Percentiles rank a stretch among this genome's conserved stretches.
Evolutionary conservation across 2,329 filamentous ascomycete genomes (phyloP).

Genomic region (Venturia nashicola): DNA sequence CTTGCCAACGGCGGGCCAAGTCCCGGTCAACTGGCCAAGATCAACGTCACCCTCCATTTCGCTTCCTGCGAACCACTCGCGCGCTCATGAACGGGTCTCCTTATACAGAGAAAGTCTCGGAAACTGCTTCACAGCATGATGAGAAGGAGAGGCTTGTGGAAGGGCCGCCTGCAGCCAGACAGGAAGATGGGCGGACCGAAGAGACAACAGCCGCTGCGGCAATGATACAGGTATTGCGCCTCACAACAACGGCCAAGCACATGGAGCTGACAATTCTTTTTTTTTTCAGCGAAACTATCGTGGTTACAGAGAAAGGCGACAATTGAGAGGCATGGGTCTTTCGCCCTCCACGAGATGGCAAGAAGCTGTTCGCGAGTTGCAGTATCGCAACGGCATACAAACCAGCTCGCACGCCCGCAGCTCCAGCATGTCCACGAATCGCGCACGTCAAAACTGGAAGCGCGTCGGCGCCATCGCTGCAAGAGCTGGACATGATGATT

Average conservation of each 20-base stretch:
- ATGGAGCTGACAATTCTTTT: neutral
- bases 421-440: conserved; percentile 15
- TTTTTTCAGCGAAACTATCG: conserved; percentile 55
- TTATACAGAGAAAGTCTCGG: neutral
- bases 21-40: neutral
- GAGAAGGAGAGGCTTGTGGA: neutral
- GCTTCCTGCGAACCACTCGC: neutral
- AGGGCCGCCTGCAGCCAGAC: neutral
- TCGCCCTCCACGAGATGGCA: conserved; percentile 61
- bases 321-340: conserved; percentile 56
- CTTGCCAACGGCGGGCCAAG: neutral
- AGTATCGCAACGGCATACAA: conserved; percentile 39
- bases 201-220: conserved; percentile 1
- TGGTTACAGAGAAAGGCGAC: conserved; percentile 60
- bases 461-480: conserved; percentile 59
- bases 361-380: conserved; percentile 34
- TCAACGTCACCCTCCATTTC: neutral
- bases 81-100: neutral
- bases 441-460: conserved; percentile 61
- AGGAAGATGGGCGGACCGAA: neutral
- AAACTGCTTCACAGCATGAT: neutral
- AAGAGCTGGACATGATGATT: conserved; percentile 58
- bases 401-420: conserved; percentile 29
- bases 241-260: neutral
- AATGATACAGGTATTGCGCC: conserved; percentile 6